phyloP scores from a whole-genome alignment of 2,329 filamentous ascomycete species.

The Colletotrichum sp. region DNA sequence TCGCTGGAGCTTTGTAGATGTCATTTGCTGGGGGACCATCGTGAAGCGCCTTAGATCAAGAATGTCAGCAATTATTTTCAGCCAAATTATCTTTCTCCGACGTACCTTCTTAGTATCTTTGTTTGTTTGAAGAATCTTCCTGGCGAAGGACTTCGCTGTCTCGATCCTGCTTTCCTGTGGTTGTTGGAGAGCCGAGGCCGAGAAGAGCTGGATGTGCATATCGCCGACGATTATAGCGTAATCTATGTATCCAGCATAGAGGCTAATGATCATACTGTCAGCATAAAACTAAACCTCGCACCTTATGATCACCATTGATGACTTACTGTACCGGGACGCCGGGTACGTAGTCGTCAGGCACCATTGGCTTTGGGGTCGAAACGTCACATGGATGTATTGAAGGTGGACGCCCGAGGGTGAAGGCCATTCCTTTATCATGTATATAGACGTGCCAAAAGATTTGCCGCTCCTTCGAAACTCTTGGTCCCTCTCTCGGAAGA shows the following conservation, averaged over 20 bases:
- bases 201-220: not conserved
- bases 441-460: conserved; percentile 33
- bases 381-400: conserved; percentile 33
- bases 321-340: not conserved
- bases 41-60: not conserved
- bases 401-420: conserved; percentile 30
- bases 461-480: conserved; percentile 9
- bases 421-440: conserved; percentile 32
- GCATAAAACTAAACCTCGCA: too few species aligned
- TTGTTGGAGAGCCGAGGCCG: not conserved
- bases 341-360: not conserved
- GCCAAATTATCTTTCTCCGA: accelerated
- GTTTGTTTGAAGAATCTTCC: not conserved
- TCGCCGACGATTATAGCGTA: not conserved
- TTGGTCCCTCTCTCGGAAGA: conserved; percentile 6
- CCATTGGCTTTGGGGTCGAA: conserved; percentile 9
- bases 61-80: not conserved
- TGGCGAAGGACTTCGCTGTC: not conserved
- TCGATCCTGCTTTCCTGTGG: not conserved
- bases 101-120: not conserved
- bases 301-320: not conserved
- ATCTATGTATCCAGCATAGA: not conserved
- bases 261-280: not conserved
- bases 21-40: not conserved
- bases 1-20: not conserved